Base-by-base conservation (phyloP, 768 basidiomycete species). In the Leccinum disarticulatum region DNA sequence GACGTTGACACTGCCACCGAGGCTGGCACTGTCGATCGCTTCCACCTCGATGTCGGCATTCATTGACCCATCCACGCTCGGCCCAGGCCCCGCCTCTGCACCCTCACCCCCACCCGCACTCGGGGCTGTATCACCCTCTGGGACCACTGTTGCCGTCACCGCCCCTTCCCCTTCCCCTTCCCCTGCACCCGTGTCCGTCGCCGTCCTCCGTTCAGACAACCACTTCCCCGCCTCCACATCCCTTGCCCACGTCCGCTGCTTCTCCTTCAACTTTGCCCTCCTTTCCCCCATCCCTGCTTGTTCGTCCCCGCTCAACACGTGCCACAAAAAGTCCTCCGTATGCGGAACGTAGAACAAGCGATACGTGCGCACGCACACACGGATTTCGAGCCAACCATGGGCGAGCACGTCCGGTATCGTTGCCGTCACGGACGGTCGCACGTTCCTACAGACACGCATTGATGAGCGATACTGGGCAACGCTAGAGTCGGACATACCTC, bases 341-440 rank as follows among this genome's bases (percentile, higher is more conserved):
- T 68, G 64, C 2, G 68, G 66, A 49, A 69, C 69, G 31, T 68
- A 69, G 43, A 69, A 69, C 48, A 69, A 52, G 30, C 68, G 68
- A 10, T 69, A 69, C n/a, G 68, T 69, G 4, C 68, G 64, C 17
- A 27, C 63, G 73, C 95, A 96, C 58, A 97, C 83, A 62, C 88
- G 88, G 70, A 92, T 90, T 72, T 93, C 90, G 17, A 95, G 80
- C 3, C 81, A 81, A 33, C 88, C 87, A 38, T 70, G 78, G 1
- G 84, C 79, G 30, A 80, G 65, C 25, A 83, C 75, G 46, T 83
- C 77, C 0, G 81, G 82, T 10, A 73, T 73, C 4, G 68, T 64
- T 11, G 78, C 46, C 14, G 14, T 56, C 47, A 52, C 61, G 4
- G 62, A 43, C 6, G 59, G 52, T 35, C 55, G 62, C 22, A 68